Base-by-base conservation (phyloP, 768 basidiomycete species). In the Baorangia bicolor region DNA sequence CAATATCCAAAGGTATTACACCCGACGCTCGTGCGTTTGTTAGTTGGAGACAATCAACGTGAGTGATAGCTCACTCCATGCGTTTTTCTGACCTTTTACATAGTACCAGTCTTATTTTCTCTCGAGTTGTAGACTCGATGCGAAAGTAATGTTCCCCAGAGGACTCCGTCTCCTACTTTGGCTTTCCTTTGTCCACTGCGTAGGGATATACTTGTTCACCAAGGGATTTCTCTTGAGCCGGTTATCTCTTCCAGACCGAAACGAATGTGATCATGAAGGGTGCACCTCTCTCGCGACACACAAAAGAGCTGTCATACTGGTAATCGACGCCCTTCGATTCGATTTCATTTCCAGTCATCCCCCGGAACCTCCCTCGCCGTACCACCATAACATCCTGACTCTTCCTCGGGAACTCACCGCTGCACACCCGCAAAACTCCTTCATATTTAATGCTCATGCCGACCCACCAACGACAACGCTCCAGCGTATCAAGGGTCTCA, bases 401-500 rank as follows among this genome's bases (percentile, higher is more conserved):
- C 77, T 96, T 13, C 96, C 96, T 0, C 75, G 77, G 4, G 81
- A 90, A 64, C 78, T 98, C 33, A 86, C 90, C 0, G 73, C 75
- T 0, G 64, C 73, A 2, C 72, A 80, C 16, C 95, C 97, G 0
- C 68, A 75, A 37, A 81, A 86, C 50, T 95, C 94, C 0, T 85
- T 96, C 70, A 76, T 98, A 41, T 94, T 92, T 72, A 90, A 98
- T 66, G 80, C 92, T 2, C 87, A 91, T 72, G 85, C 94, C 4
- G 96, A 99, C 65, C 96, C 97, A 0, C 97, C 97, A 0, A 99
- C 97, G 0, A 85, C 93, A 0, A 98, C 96, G 0, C 80, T 98
- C 37, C 97, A 98, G 69, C 83, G 97, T 2, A 86, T 99, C 62
- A 99, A 99, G 65, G 97, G 87, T 0, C 75, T 99, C 39, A 97